Percentiles rank a stretch among this genome's conserved stretches.
These are phyloP conservation scores for Lagerstroemia speciosa DNA, from an alignment of 345 rosid genomes.

Conservation along the genomic window DNA sequence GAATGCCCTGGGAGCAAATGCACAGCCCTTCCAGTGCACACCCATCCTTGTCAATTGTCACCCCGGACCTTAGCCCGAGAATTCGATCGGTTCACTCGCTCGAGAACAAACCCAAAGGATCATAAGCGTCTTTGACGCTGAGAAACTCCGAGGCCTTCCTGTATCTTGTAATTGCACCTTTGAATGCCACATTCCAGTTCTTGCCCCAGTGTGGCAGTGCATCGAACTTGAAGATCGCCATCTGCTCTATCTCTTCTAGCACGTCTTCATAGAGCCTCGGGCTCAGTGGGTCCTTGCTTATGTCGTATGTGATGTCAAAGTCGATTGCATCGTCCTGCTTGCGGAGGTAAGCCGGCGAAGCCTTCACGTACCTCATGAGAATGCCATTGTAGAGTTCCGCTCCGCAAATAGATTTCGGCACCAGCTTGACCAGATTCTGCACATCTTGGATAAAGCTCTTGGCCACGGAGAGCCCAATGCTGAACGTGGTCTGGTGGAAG, in stretches of 20 bases:
- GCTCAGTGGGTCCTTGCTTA: constrained; percentile 48
- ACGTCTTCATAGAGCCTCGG: constrained; percentile 59
- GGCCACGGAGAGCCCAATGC: constrained; percentile 32
- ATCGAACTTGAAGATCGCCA: constrained; percentile 59
- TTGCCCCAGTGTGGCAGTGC: constrained; percentile 84
- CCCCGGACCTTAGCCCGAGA: constrained; percentile 38
- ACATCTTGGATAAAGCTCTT: constrained; percentile 53
- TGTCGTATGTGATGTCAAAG: constrained; percentile 62
- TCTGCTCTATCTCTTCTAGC: constrained; percentile 73
- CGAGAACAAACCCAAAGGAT: constrained; percentile 60
- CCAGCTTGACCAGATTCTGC: constrained; percentile 38
- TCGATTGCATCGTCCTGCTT: constrained; percentile 63
- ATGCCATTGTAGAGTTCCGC: constrained; percentile 58
- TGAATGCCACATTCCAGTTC: constrained; percentile 54
- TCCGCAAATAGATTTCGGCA: constrained; percentile 40
- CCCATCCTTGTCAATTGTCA: constrained; percentile 32
- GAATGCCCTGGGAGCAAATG: constrained; percentile 50
- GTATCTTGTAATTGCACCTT: constrained; percentile 42
- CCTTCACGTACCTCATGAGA: constrained; percentile 65
- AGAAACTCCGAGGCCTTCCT: constrained; percentile 29
- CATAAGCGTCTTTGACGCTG: constrained; percentile 42
- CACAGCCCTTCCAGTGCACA: constrained; percentile 76
- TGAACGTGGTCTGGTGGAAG: constrained; percentile 53
- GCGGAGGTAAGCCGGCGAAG: constrained; percentile 63
- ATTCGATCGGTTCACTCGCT: constrained; percentile 67